Base-by-base conservation (phyloP, 108 stramenopile species). In the Schizochytrium sp. region DNA sequence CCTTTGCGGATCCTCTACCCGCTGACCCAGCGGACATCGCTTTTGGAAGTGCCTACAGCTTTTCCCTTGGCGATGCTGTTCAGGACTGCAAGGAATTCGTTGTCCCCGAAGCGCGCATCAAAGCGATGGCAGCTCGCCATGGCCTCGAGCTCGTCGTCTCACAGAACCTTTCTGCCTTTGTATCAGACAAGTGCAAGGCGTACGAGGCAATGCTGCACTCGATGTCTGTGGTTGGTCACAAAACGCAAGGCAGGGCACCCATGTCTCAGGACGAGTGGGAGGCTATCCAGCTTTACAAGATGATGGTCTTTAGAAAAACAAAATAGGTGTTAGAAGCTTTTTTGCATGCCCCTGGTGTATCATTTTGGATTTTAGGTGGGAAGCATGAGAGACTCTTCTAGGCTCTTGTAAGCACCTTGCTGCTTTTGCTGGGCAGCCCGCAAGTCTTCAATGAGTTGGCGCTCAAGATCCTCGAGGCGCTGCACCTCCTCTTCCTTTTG, bases 31-130 rank as follows among this genome's bases (percentile, higher is more conserved):
- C 58, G 5, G 60, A 88, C 43, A 8, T 43, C 16, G 60, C 8
- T 44, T 88, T 59, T 34, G 88, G 88, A 19, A 29, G 44, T 60
- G 60, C 60, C 43, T 88, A 88, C 60, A 14, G 23, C 19, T 88
- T 88, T 44, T 63, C 60, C 8, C 88, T 88, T 5, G 88, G 88
- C 29, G 88, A 88, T 60, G 88, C 88, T 19, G 88, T 88, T 19
- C 60, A 45, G 63, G 44, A 88, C 60, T 88, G 88, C 51, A 19
- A 60, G 18, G 88, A 88, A 34, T 88, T 69, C 51, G 51, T 69
- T 5, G 88, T 88, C 19, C 88, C 60, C 25, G 43, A 6, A 5
- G 25, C 60, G 63, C 34, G 60, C 28, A 21, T 88, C 60, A 6
- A 19, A 28, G 60, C 10, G 12, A 60, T 43, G 47, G 88, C 88